Percentiles rank a stretch among this genome's conserved stretches.
phyloP scores from a whole-genome alignment of 2,329 filamentous ascomycete genomes.

The Aaosphaeria pasadenensis region DNA sequence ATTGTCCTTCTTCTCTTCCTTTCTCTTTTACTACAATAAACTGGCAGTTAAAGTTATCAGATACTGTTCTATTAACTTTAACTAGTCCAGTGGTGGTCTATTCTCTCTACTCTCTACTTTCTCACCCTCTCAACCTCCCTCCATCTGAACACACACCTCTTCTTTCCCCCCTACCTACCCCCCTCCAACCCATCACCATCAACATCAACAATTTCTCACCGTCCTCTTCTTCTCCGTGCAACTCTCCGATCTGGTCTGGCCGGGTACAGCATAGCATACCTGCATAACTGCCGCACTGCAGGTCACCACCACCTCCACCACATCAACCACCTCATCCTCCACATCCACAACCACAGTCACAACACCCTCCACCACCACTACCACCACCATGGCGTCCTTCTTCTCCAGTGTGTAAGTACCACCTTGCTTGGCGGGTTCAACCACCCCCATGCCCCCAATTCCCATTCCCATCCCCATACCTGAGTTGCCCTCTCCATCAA shows the following conservation, averaged over 20 bases:
- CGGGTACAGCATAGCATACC: neutral
- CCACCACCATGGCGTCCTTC: slow-evolving; percentile 36
- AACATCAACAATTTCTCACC: no score
- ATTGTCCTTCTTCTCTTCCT: no score
- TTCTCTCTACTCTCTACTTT: no score
- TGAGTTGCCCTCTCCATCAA: slow-evolving; percentile 18
- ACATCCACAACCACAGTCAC: neutral
- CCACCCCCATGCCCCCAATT: slow-evolving; percentile 20
- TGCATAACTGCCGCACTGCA: neutral
- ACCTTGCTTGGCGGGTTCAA: slow-evolving; percentile 21
- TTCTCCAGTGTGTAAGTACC: slow-evolving; percentile 42
- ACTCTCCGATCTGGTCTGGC: slow-evolving; percentile 6
- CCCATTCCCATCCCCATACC: slow-evolving; percentile 11
- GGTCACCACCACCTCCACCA: slow-evolving; percentile 6
- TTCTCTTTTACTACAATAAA: no score
- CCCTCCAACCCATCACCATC: no score
- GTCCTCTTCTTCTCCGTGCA: no score
- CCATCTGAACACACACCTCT: no score
- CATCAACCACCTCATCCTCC: slow-evolving; percentile 11
- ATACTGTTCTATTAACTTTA: no score
- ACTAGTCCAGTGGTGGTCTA: no score
- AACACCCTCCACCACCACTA: slow-evolving; percentile 10
- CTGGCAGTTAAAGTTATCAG: no score
- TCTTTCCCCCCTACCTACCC: no score
- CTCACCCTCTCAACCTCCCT: no score